Evolutionary conservation across 78 protist genomes (phyloP), one percentile per base, ranked within the genome.

Genomic region (Kipferlia bialata): DNA sequence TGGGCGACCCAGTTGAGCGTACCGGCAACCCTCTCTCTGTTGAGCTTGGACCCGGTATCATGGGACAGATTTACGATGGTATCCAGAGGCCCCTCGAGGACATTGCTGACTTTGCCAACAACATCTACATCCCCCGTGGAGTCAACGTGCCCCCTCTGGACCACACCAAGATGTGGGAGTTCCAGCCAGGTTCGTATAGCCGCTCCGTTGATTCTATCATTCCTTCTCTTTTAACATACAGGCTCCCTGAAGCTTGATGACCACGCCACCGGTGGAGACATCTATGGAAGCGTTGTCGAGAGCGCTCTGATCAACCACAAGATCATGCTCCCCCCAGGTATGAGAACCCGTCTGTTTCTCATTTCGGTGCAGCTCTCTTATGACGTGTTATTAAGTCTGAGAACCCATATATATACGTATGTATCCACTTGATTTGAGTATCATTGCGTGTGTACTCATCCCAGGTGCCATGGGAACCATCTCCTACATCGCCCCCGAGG

Each of bases 31-130:
- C 99, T 24, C 87, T 97, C 29, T 91, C 98, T 26, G 95, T 93
- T 2, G 96, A 91, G 77, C 83, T 97, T 28, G 99, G 99, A 48
- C 99, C 99, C 22, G 99, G 99, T 55, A 28, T 85, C 29, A 70
- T 97, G 85, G 82, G 85, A 36, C 69, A 72, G 32, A 94, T 97
- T 66, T 97, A 85, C 45, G 99, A 97, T 75, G 99, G 99, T 59
- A 95, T 97, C 70, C 99, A 94, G 89, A 87, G 99, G 36, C 99
- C 99, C 59, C 91, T 97, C 37, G 78, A 89, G 79, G 83, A 65
- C 26, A 84, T 87, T 81, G 83, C 84, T 45, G 80, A 73, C 29
- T 7, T 36, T 61, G 70, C 85, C n/a, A n/a, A 76, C n/a, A 26
- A 70, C 64, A 90, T 96, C 61, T 96, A 78, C 85, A 93, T 96